Base-by-base conservation (phyloP, 176 grass and related monocot species). In the Olyra latifolia region DNA sequence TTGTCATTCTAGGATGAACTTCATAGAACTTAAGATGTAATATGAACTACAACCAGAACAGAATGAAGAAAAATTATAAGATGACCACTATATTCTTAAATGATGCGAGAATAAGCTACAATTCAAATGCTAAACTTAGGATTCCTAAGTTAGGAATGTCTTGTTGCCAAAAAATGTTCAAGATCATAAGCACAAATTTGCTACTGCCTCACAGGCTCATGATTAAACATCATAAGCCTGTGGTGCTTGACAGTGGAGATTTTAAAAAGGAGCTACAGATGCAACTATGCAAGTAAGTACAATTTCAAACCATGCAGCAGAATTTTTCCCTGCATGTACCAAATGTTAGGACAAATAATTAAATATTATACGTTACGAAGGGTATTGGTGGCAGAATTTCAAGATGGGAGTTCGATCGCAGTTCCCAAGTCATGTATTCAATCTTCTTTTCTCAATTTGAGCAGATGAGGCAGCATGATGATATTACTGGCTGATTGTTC, bases 391-490 rank as follows among this genome's bases (percentile, higher is more conserved):
- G 57, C 47, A 56, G 25, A 57, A 48, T 87, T 87, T 78, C 66
- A 57, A 39, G 39, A 46, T 72, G 46, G 20, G 69, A 48, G 7
- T 83, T 84, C 72, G n/a, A 58, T 48, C 68, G 50, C 50, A 76
- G 66, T 72, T 71, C 40, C 66, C 72, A 72, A 47, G 27, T 78
- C 73, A 78, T 77, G 47, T 76, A 23, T 45, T 78, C 73, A 72
- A 54, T 40, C 65, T 82, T 83, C 14, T 56, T 86, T 70, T 76
- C 79, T 71, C 46, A 66, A 58, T 83, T 66, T 39, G 58, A 58
- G 42, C 49, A 83, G 62, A 76, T 64, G 44, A 59, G 8, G 46
- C 55, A 73, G 75, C 66, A 71, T 75, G n/a, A 68, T 72, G 66
- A 53, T 60, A 81, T 64, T 77, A 77, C 35, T 74, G 53, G 72